Conservation (phyloP, 352 stramenopile genomes). For the Phytophthora nicotianae region DNA sequence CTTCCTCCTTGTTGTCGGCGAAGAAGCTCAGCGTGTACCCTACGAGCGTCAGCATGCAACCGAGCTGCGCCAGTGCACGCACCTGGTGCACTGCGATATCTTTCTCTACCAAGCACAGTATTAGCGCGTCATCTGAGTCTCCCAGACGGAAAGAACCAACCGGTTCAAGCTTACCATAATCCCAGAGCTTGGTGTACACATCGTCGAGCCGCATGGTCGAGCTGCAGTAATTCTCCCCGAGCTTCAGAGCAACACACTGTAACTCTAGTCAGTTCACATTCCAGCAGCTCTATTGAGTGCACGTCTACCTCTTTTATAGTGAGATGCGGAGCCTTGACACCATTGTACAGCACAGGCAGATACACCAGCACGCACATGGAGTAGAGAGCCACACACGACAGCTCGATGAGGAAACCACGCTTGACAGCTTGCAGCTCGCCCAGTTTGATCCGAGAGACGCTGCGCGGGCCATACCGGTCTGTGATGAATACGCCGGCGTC, state of each 20-base stretch:
- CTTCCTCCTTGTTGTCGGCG: constrained; percentile 50
- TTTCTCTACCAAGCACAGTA: constrained; percentile 29
- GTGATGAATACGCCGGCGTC: constrained; percentile 66
- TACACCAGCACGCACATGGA: constrained; percentile 60
- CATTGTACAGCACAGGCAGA: constrained; percentile 53
- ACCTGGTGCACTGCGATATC: constrained; percentile 60
- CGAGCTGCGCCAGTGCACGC: constrained; percentile 60
- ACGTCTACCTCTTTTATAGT: constrained; percentile 39
- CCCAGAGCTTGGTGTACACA: constrained; percentile 57
- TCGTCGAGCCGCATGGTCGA: constrained; percentile 49
- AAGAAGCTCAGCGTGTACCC: constrained; percentile 68
- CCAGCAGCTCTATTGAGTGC: not conserved
- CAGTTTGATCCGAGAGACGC: constrained; percentile 50
- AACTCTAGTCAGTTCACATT: constrained; percentile 6
- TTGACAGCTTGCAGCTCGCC: constrained; percentile 49
- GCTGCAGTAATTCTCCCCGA: constrained; percentile 64
- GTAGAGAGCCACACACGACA: constrained; percentile 52
- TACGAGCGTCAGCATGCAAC: constrained; percentile 58
- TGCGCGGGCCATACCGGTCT: constrained; percentile 51
- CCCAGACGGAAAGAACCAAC: no score
- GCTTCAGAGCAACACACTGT: constrained; percentile 45
- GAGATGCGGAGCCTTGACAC: constrained; percentile 40
- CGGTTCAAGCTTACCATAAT: constrained; percentile 44
- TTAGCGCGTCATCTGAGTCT: not conserved
- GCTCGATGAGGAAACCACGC: constrained; percentile 54